Conservation (phyloP, 345 rosid species). For the Cardiospermum halicacabum region DNA sequence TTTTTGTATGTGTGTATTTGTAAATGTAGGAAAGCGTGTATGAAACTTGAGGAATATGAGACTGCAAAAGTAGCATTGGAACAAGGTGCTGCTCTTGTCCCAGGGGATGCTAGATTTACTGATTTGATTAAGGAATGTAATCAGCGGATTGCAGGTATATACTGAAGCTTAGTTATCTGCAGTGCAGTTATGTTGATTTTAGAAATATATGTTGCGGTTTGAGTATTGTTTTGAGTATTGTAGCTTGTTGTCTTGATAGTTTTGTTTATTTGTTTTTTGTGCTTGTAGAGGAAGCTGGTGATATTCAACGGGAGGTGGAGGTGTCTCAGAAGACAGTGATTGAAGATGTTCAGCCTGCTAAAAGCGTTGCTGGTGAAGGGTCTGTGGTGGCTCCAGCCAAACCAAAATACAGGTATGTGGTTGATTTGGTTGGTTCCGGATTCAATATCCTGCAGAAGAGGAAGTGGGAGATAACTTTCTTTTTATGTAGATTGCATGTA, state of each 20-base stretch:
- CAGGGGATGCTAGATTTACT: slow-evolving; percentile 53
- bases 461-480: not conserved
- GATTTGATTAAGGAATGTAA: slow-evolving; percentile 72
- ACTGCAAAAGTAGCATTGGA: slow-evolving; percentile 83
- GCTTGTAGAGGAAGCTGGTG: slow-evolving; percentile 37
- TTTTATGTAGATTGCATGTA: not conserved
- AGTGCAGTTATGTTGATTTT: not conserved
- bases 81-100: slow-evolving; percentile 55
- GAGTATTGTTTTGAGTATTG: not conserved
- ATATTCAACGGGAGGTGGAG: slow-evolving; percentile 15
- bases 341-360: slow-evolving; percentile 15
- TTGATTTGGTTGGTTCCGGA: not conserved
- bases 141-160: slow-evolving; percentile 49
- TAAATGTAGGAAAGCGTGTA: slow-evolving; percentile 63
- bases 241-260: not conserved
- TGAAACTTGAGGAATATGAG: slow-evolving; percentile 83
- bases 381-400: slow-evolving; percentile 25
- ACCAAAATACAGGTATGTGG: slow-evolving; percentile 45
- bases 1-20: slow-evolving; percentile 6
- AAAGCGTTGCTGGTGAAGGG: slow-evolving; percentile 5
- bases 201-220: not conserved
- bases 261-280: not conserved
- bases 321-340: slow-evolving; percentile 11
- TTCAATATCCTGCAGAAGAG: not conserved
- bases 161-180: too few species aligned